Base-by-base conservation (phyloP, 345 rosid genomes). In the Eucalyptus curtisii region DNA sequence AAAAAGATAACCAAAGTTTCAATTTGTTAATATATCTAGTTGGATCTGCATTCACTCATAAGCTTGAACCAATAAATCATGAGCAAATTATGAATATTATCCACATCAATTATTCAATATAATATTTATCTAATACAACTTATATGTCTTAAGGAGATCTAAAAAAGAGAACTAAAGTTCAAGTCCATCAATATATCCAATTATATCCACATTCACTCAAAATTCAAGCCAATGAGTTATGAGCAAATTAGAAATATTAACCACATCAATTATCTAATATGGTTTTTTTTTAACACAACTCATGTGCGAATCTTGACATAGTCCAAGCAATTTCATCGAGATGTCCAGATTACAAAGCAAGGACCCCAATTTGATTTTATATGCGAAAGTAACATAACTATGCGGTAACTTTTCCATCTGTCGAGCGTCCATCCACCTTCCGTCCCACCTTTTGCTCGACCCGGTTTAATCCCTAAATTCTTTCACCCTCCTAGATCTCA, bases 41-140 rank as follows among this genome's bases (percentile, higher is more conserved):
- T 7, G 0, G 4, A 19, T 0, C 0, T 1, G 0, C 2, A 52
- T 52, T 52, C 0, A 52, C 1, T 52, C 0, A 7, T 0, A 19
- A 17, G 9, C 0, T 0, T 0, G 0, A 50, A 0, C 1, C 1
- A 50, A 50, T 50, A 0, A 52, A 0, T 52, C 7, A 52, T 19
- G 2, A 52, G 24, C 0, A 52, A 52, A 52, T 52, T 52, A 52
- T 0, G 2, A 52, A 52, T 52, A 19, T 52, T 19, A 52, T 0
- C 10, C 24, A 52, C 0, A 52, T 52, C 1, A 3, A 52, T 19
- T 52, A 52, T 1, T 52, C 4, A 0, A 19, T 7, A 52, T 19
- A 1, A 0, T 4, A 19, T 19, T 52, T 3, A 0, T 52, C 55
- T 52, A 52, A 19, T 3, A 19, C 55, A 52, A 52, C 0, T 52